phyloP scores from a whole-genome alignment of 257 asterid species.

The Ilex aquifolium region DNA sequence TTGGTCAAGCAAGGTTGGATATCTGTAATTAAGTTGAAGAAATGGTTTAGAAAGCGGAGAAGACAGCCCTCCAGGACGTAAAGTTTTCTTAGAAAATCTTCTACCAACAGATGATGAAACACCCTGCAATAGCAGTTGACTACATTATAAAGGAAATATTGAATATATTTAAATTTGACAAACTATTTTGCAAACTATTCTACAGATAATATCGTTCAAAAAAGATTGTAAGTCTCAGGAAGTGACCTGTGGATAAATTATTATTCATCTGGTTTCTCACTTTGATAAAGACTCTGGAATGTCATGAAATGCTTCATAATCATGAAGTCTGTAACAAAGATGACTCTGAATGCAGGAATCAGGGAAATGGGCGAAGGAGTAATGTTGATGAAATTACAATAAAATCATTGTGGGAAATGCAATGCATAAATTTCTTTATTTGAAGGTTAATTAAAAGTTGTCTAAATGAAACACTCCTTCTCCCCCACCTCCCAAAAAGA shows the following conservation, averaged over 20 bases:
- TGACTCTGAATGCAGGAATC: not conserved
- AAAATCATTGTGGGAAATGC: too few relatives aligned
- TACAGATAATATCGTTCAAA: not conserved
- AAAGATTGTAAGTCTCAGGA: not conserved
- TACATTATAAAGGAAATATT: not conserved
- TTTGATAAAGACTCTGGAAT: not conserved
- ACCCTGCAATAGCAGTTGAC: conserved; percentile 35
- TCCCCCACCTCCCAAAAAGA: too few relatives aligned
- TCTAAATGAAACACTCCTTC: too few relatives aligned
- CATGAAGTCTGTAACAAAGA: not conserved
- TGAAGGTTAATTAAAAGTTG: too few relatives aligned
- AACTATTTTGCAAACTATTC: not conserved
- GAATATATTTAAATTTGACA: not conserved
- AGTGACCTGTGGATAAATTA: not conserved
- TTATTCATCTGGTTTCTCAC: not conserved
- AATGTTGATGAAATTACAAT: too few relatives aligned
- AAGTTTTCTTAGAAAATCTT: conserved; percentile 21
- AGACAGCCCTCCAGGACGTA: conserved; percentile 20
- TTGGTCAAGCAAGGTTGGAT: conserved; percentile 23
- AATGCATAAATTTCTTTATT: too few relatives aligned
- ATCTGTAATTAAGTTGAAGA: conserved; percentile 26
- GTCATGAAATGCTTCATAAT: not conserved
- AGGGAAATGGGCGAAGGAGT: not conserved
- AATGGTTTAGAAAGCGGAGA: conserved; percentile 41
- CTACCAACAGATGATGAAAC: conserved; percentile 27